Base-by-base conservation (phyloP, 192 early-diverging fungal species). In the Backusella mclennaniae region DNA sequence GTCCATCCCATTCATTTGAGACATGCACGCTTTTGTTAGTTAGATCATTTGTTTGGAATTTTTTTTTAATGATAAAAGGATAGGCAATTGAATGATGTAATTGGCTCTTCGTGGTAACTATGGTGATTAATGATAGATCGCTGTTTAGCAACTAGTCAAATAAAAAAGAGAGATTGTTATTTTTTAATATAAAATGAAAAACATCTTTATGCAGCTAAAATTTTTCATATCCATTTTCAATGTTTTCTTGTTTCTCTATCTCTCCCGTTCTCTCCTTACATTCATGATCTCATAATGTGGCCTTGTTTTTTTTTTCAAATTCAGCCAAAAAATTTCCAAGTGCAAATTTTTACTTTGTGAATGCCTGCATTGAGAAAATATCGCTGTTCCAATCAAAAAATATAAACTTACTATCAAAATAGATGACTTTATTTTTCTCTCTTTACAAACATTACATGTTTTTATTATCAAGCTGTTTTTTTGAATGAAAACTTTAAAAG, bases 401-500 rank as follows among this genome's bases (percentile, higher is more conserved):
- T 23, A 59, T 26, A 21, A 23, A 11, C 19, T 23, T 63, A 0
- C 23, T 26, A 63, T 29, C 56, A 63, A 63, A 63, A 39, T 12
- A 39, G 38, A 39, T 39, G 6, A 12, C n/a, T 35, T 36, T 23
- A 14, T 63, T 31, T 73, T 36, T 35, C 29, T 73, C 42, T 73
- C 49, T 49, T 53, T 56, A 31, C 17, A 49, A 63, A 23, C 21
- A 63, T 63, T 63, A 63, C 56, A 63, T 63, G 56, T 29, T 29
- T 29, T 63, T 63, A 29, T 12, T 29, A 63, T 9, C 56, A 63
- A 29, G 23, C 21, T 63, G 21, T 63, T 63, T 63, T 63, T 68
- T 66, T 66, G 52, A 49, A 82, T 84, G 44, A 81, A 82, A 15
- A 71, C 87, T 4, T 73, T 89, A 8, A 74, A 82, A 17, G 73